A percentile compares a stretch with the other conserved stretches of the same genome.
phyloP scores from a whole-genome alignment of 2,329 filamentous ascomycete genomes.

The Cladophialophora immunda region DNA sequence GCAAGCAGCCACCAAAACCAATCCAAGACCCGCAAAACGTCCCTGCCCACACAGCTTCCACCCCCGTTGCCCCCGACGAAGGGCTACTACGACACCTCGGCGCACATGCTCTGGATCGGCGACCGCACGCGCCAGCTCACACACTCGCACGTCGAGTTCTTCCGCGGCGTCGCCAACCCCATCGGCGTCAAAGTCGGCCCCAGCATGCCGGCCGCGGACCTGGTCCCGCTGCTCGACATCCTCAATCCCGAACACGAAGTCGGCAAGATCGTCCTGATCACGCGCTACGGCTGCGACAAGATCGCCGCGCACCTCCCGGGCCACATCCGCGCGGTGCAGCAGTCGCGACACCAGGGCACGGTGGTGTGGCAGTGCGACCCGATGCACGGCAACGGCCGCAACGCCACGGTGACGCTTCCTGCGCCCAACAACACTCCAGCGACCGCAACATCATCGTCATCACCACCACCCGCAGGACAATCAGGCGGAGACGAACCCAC shows the following conservation, averaged over 20 bases:
- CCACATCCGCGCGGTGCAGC: conserved; percentile 89
- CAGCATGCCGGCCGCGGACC: conserved; percentile 77
- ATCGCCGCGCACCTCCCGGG: conserved; percentile 78
- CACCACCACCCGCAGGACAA: not conserved
- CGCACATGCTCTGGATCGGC: conserved; percentile 98
- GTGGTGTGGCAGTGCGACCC: conserved; percentile 99
- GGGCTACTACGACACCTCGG: conserved; percentile 91
- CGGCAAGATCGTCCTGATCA: conserved; percentile 96
- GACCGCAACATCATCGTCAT: conserved; percentile 49
- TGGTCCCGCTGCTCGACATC: conserved; percentile 79
- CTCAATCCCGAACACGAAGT: conserved; percentile 84
- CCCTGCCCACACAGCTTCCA: conserved; percentile 42
- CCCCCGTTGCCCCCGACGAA: conserved; percentile 50
- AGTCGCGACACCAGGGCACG: conserved; percentile 67
- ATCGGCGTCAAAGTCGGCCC: conserved; percentile 97
- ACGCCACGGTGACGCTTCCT: conserved; percentile 41
- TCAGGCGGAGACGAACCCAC: too few relatives aligned
- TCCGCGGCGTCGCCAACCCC: conserved; percentile 93
- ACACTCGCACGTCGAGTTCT: conserved; percentile 95
- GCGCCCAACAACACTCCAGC: conserved; percentile 58
- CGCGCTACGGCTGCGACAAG: conserved; percentile 84
- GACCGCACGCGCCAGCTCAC: conserved; percentile 94
- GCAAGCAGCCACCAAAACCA: conserved; percentile 12
- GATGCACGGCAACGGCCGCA: conserved; percentile 85
- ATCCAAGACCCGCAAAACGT: conserved; percentile 38